A percentile compares a stretch with the other conserved stretches of the same genome.
These are phyloP conservation scores for Neurospora sp. DNA, from an alignment of 2,329 filamentous ascomycete species.

Conservation along the genomic window DNA sequence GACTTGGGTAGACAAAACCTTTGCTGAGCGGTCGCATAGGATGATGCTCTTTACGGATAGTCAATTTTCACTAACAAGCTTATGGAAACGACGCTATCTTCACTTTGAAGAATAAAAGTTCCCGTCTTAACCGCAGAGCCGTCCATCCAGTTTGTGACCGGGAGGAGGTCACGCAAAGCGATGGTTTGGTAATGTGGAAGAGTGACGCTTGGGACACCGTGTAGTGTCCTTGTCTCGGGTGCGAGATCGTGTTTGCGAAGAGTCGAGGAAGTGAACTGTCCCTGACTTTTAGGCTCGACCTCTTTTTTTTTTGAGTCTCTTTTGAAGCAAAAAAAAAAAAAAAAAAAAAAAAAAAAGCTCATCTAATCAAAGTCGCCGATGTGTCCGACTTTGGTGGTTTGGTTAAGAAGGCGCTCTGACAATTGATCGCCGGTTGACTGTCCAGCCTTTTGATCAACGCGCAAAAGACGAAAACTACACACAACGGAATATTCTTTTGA, in stretches of 20 bases:
- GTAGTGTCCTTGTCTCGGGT: background rate
- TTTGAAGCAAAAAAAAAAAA: background rate
- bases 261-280: background rate
- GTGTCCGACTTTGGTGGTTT: background rate
- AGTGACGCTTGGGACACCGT: background rate
- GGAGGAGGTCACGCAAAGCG: background rate
- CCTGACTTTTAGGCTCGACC: background rate
- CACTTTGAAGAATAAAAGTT: background rate
- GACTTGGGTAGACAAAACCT: background rate
- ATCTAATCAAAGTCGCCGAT: background rate
- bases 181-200: background rate
- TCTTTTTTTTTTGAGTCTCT: background rate
- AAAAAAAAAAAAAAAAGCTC: background rate
- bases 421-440: background rate
- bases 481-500: background rate
- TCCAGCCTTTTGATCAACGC: background rate
- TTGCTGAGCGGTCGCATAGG: background rate
- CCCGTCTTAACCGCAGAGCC: background rate
- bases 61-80: no score
- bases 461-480: background rate
- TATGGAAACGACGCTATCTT: background rate
- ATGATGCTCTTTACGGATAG: background rate
- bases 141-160: background rate
- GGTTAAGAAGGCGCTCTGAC: background rate
- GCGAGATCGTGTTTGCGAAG: background rate